Evolutionary conservation across 441 rosid species (phyloP).

Genomic region (Pelargonium exstipulatum): DNA sequence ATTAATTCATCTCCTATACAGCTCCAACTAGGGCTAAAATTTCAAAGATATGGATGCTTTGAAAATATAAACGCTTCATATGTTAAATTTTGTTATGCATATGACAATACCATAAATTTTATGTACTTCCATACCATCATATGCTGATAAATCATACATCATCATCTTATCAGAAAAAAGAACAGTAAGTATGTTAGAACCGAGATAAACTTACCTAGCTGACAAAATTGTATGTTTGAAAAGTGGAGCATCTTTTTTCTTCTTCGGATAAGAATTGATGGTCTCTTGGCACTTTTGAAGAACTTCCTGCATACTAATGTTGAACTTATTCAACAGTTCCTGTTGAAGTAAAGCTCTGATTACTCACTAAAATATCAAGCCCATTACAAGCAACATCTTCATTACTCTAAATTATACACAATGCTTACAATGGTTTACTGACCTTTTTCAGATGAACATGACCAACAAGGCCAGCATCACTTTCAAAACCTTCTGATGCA

Average conservation of each 20-base stretch:
- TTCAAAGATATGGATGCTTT: background rate
- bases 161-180: background rate
- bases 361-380: constrained; percentile 19
- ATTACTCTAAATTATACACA: constrained; percentile 13
- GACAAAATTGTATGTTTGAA: constrained; percentile 48
- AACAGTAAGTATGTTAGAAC: background rate
- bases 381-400: constrained; percentile 17
- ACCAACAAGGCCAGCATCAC: constrained; percentile 62
- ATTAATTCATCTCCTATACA: background rate
- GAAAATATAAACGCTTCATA: background rate
- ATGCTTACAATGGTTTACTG: constrained; percentile 21
- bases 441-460: constrained; percentile 85
- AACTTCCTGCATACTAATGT: constrained; percentile 52
- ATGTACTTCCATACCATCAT: no score
- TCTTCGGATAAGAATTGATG: constrained; percentile 47
- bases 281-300: constrained; percentile 63
- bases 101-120: no score
- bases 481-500: constrained; percentile 37
- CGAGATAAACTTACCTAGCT: constrained; percentile 45
- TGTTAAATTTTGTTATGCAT: background rate
- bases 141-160: no score
- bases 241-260: constrained; percentile 43
- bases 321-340: constrained; percentile 54
- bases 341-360: constrained; percentile 31
- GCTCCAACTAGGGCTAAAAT: background rate